Conservation (phyloP, 163 green algal genomes). For the Scenedesmus sp. region DNA sequence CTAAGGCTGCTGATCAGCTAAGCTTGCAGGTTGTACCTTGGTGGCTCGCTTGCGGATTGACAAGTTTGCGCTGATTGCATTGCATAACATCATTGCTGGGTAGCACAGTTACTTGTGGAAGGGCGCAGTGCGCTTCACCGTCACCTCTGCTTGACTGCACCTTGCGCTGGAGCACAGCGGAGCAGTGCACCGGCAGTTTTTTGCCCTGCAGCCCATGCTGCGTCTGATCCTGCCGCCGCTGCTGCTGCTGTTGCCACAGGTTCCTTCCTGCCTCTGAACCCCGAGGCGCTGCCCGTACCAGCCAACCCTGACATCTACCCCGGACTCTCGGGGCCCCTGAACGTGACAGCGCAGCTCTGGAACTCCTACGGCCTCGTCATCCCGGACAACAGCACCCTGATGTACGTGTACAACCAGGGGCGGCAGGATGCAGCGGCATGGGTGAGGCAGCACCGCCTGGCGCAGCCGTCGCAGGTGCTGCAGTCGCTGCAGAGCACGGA, state of each 20-base stretch:
- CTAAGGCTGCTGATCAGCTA: too few species aligned
- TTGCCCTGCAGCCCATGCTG: too few species aligned
- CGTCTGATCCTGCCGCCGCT: too few species aligned
- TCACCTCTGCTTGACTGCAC: too few species aligned
- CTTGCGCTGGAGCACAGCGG: too few species aligned
- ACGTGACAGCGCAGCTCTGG: background rate
- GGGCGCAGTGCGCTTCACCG: too few species aligned
- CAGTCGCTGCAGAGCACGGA: background rate
- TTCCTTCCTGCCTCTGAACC: slow-evolving; percentile 26
- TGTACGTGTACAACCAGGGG: background rate
- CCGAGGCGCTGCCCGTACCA: background rate
- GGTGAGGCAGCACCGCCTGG: background rate
- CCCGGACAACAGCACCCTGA: slow-evolving; percentile 16
- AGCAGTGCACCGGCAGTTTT: too few species aligned
- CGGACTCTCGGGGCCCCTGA: slow-evolving; percentile 21
- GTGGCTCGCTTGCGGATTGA: too few species aligned
- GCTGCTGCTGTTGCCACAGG: background rate
- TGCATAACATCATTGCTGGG: too few species aligned
- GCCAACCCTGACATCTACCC: slow-evolving; percentile 41
- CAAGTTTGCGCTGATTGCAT: too few species aligned
- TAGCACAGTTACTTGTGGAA: too few species aligned
- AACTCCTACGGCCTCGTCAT: background rate
- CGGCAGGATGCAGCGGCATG: slow-evolving; percentile 24
- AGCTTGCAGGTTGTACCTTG: too few species aligned
- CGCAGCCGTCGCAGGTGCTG: background rate